phyloP scores from a whole-genome alignment of 352 stramenopile species.

The Elongisporangium undulatum region DNA sequence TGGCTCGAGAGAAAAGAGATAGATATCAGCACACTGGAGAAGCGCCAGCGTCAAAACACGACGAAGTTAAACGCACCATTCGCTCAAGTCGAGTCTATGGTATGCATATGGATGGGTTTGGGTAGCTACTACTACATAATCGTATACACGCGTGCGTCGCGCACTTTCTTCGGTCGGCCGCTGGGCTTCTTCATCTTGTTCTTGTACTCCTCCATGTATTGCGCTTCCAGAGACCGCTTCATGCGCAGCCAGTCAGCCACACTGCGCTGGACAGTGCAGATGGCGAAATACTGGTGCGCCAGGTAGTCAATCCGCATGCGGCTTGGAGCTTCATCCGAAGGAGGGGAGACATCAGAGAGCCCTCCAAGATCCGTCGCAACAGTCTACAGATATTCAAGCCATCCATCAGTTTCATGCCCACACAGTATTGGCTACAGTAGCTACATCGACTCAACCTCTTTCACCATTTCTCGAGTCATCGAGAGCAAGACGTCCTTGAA shows the following conservation, averaged over 20 bases:
- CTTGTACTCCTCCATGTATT: slow-evolving; percentile 80
- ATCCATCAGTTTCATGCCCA: neutral
- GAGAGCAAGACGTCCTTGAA: slow-evolving; percentile 87
- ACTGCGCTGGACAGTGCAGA: slow-evolving; percentile 50
- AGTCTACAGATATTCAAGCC: slow-evolving; percentile 9
- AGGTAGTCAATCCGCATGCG: slow-evolving; percentile 52
- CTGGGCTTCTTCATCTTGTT: slow-evolving; percentile 86
- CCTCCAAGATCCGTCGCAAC: slow-evolving; percentile 29
- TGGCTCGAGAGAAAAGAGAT: no score
- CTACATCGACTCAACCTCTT: slow-evolving; percentile 36
- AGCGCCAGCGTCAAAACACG: no score
- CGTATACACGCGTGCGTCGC: slow-evolving; percentile 70
- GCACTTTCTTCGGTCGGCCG: slow-evolving; percentile 67
- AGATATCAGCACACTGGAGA: no score
- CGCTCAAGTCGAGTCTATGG: no score
- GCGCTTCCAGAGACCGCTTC: slow-evolving; percentile 65
- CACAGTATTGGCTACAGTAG: neutral
- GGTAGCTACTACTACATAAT: slow-evolving; percentile 27
- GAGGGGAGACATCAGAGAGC: slow-evolving; percentile 36
- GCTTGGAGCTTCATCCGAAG: slow-evolving; percentile 23
- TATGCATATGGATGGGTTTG: no score
- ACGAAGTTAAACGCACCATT: no score
- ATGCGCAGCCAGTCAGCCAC: slow-evolving; percentile 56
- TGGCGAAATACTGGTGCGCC: slow-evolving; percentile 66
- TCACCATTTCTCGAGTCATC: slow-evolving; percentile 78